Evolutionary conservation across 208 protist species (phyloP).

Genomic region (Angomonas ambiguus): DNA sequence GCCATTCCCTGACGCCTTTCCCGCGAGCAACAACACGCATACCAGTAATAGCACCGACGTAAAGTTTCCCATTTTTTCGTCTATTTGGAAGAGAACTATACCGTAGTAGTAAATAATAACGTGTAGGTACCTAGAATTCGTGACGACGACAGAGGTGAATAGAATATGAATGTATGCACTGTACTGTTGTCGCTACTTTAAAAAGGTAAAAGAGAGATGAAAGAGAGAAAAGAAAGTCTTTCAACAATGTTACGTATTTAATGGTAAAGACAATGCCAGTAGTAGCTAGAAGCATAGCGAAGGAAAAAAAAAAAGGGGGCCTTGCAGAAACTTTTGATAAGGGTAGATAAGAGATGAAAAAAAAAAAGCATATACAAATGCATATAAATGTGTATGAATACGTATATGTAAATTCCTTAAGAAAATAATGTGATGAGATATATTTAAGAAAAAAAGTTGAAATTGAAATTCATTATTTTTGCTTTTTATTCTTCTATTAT

Average conservation of each 20-base stretch:
- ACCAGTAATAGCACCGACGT: no score
- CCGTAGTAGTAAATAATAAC: no score
- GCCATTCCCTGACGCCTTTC: not conserved
- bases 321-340: not conserved
- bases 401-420: not conserved
- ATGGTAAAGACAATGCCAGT: not conserved
- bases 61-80: no score
- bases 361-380: not conserved
- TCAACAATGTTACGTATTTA: no score
- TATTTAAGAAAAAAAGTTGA: not conserved
- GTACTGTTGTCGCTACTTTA: no score
- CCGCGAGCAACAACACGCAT: not conserved
- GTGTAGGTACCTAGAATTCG: no score
- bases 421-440: not conserved
- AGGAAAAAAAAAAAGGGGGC: not conserved
- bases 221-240: no score
- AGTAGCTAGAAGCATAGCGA: not conserved
- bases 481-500: not conserved
- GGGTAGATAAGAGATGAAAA: not conserved
- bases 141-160: no score
- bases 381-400: constrained; percentile 1
- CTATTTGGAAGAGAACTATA: no score
- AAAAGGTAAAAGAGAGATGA: no score
- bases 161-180: no score
- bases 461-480: not conserved